These are phyloP conservation scores for Aspergillus japonicus DNA, from an alignment of 2,329 filamentous ascomycete species.

Conservation along the genomic window DNA sequence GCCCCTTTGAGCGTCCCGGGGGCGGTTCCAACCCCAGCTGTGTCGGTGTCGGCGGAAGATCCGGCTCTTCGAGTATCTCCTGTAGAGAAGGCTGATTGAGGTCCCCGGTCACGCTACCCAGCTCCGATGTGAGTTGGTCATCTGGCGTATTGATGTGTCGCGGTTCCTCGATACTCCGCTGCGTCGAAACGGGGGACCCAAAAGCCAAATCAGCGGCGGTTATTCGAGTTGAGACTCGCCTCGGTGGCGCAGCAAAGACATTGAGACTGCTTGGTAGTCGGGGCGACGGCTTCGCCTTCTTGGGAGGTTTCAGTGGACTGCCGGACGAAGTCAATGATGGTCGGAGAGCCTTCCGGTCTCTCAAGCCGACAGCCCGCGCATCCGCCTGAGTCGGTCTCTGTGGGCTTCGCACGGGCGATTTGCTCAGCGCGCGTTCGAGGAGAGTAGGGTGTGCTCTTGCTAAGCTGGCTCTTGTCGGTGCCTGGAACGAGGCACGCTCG, in stretches of 20 bases:
- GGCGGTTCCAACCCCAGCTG: constrained; percentile 40
- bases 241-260: constrained; percentile 38
- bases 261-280: constrained; percentile 32
- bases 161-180: constrained; percentile 12
- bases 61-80: constrained; percentile 55
- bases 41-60: constrained; percentile 56
- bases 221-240: constrained; percentile 36
- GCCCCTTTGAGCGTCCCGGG: constrained; percentile 30
- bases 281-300: constrained; percentile 16
- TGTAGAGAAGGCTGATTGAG: constrained; percentile 23
- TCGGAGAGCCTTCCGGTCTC: constrained; percentile 38
- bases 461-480: constrained; percentile 65
- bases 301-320: constrained; percentile 25
- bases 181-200: constrained; percentile 24
- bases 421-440: constrained; percentile 48
- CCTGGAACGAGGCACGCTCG: constrained; percentile 60
- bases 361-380: constrained; percentile 29
- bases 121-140: constrained; percentile 33
- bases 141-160: constrained; percentile 28
- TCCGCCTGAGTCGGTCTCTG: constrained; percentile 18
- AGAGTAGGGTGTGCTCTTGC: constrained; percentile 61
- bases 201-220: constrained; percentile 30
- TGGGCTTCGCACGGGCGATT: constrained; percentile 37
- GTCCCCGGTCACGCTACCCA: constrained; percentile 30
- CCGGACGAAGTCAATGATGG: constrained; percentile 33